Evolutionary conservation across 2,329 filamentous ascomycete genomes (phyloP), one percentile per base, ranked within the genome.

Genomic region (Colletotrichum filicis): DNA sequence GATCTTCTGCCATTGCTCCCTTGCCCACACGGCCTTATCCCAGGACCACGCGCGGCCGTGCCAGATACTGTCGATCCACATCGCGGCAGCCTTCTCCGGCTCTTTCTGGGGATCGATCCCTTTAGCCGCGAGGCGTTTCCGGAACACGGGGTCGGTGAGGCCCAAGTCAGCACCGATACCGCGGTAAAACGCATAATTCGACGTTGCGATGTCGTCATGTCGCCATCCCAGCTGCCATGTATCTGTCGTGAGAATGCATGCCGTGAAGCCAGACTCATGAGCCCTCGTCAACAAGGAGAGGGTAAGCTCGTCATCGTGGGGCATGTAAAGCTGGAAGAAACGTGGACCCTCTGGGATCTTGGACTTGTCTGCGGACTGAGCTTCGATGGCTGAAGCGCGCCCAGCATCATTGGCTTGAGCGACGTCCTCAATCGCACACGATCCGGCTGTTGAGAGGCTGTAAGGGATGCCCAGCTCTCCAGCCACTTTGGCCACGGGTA

Each of bases 321-420:
- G 88, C 87, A 89, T 88, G 79, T 92, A 92, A 1, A 92, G 82
- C 79, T 92, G 91, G 80, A 88, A 92, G 79, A 91, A 92, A 0
- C 90, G 83, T 1, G 87, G 83, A 0, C 79, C 80, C 4, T 55
- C 76, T 14, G 66, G 60, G 12, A 70, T 57, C 60, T 73, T 65
- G 42, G 66, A 64, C 11, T 61, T 56, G 35, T 65, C 70, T 11
- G 46, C 66, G 26, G 66, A 70, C 28, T 28, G 55, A 8, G 11
- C 66, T 14, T 46, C 11, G 12, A 35, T 49, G 2, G 22, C 5
- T 5, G 65, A 69, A 16, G 22, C 42, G 42, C 30, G 53, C 5
- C 68, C 68, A 2, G 28, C 58, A 11, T 88, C 89, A 67, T 92
- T 91, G 1, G 89, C 89, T 4, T 78, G 78, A 1, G 83, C 90